A percentile compares a stretch with the other conserved stretches of the same genome.
Conservation (phyloP, 179 eudicot species). For the Gypsophila paniculata region DNA sequence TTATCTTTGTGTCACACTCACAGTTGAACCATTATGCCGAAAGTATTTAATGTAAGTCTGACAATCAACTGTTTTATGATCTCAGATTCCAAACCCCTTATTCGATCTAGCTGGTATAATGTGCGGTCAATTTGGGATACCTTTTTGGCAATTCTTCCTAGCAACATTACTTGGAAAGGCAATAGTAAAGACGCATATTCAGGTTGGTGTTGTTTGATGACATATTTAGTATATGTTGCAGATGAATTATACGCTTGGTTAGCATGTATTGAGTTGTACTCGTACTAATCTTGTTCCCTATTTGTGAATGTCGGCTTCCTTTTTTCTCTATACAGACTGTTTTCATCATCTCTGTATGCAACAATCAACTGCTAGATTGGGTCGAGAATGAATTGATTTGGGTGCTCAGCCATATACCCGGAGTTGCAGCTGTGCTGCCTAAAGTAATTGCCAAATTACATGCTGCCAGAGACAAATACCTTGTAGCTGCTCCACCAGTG, state of each 20-base stretch:
- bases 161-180: slow-evolving; percentile 93
- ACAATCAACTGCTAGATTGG: slow-evolving; percentile 94
- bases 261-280: slow-evolving; percentile 4
- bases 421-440: slow-evolving; percentile 57
- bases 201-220: slow-evolving; percentile 54
- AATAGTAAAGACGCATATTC: slow-evolving; percentile 86
- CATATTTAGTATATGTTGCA: not conserved
- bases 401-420: slow-evolving; percentile 76
- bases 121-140: slow-evolving; percentile 96
- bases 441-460: slow-evolving; percentile 61
- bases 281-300: not conserved
- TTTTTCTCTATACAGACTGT: slow-evolving; percentile 56
- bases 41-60: slow-evolving; percentile 4
- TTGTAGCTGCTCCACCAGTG: slow-evolving; percentile 53
- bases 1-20: not conserved
- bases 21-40: not conserved
- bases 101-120: slow-evolving; percentile 98
- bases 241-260: slow-evolving; percentile 6
- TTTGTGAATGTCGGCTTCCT: not conserved
- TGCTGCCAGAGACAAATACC: slow-evolving; percentile 66
- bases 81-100: slow-evolving; percentile 89
- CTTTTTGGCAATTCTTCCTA: slow-evolving; percentile 91
- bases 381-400: slow-evolving; percentile 80
- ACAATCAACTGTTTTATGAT: slow-evolving; percentile 23
- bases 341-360: slow-evolving; percentile 84